Base-by-base conservation (phyloP, 176 grass and related monocot species). In the Cocos nucifera region DNA sequence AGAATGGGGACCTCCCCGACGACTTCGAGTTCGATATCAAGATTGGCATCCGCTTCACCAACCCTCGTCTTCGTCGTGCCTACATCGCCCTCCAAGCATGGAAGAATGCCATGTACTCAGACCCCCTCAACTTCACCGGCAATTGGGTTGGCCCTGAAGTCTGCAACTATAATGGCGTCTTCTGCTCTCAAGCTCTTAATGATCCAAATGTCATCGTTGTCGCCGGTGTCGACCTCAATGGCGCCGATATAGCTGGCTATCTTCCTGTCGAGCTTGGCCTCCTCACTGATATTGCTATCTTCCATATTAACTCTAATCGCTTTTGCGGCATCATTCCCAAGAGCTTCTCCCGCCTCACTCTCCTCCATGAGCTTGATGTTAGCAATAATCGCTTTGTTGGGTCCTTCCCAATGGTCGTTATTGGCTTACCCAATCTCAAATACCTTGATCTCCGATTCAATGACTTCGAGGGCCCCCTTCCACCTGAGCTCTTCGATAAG, bases 321-420 rank as follows among this genome's bases (percentile, higher is more conserved):
- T 88, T 95, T 56, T 95, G 89, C 14, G 89, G 89, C 15, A 54
- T 95, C 28, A 85, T 95, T 54, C 89, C 89, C 1, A 52, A 77
- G 32, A 85, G 64, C 58, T 85, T 95, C 44, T 79, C 64, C 6
- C 59, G 69, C 4, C 56, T 88, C 5, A 50, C 60, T 3, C 52
- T 88, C 19, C 81, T 95, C 29, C 78, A 88, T 27, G 89, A 88
- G 78, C 53, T 95, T 58, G 89, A 95, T 51, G 78, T 88, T 16
- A 95, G 84, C 68, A 95, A 95, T 66, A 95, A 95, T 72, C 84
- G 89, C n/a, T 71, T 95, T 17, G 89, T 95, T 22, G 89, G 89
- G 1, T 29, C 1, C 2, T 95, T 95, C 52, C 84, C 84, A 0
- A 25, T 0, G 60, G 81, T 77, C 10, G 75, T 85, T 5, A 21